Conservation (phyloP, 176 grass and related monocot species). For the Chloris gayana region DNA sequence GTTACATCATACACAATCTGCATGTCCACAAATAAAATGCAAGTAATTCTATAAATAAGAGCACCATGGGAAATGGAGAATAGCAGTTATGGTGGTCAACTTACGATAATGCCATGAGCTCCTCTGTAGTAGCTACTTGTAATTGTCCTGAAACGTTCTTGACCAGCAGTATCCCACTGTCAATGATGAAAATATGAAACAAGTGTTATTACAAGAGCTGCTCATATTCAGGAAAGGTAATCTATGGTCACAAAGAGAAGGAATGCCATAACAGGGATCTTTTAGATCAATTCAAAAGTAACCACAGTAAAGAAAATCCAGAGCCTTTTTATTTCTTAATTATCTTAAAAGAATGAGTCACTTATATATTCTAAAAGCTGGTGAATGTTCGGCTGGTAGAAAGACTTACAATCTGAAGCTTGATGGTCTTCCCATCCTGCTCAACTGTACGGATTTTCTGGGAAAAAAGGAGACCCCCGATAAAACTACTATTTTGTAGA, state of each 20-base stretch:
- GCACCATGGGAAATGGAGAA: conserved; percentile 2
- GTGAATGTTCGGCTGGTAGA: neutral
- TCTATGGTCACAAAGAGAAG: neutral
- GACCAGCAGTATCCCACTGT: conserved; percentile 96
- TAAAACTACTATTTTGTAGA: conserved; percentile 10
- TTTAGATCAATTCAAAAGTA: neutral
- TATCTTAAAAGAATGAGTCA: neutral
- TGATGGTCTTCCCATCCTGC: conserved; percentile 85
- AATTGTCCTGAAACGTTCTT: conserved; percentile 94
- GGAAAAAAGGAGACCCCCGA: neutral
- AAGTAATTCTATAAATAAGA: neutral
- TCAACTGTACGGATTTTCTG: conserved; percentile 90
- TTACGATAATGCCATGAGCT: conserved; percentile 92
- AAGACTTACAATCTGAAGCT: conserved; percentile 85
- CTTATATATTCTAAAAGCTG: neutral
- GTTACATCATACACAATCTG: conserved; percentile 97
- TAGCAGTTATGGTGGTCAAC: conserved; percentile 3
- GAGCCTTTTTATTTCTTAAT: neutral
- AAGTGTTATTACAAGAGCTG: conserved; percentile 28
- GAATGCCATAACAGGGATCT: neutral
- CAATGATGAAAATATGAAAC: conserved; percentile 9
- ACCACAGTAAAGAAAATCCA: neutral
- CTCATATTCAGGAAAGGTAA: neutral
- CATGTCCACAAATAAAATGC: neutral
- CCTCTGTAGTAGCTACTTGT: conserved; percentile 93